Evolutionary conservation across 2,329 filamentous ascomycete species (phyloP), one percentile per base, ranked within the genome.

Genomic region (Reticulascus tulasneorum): DNA sequence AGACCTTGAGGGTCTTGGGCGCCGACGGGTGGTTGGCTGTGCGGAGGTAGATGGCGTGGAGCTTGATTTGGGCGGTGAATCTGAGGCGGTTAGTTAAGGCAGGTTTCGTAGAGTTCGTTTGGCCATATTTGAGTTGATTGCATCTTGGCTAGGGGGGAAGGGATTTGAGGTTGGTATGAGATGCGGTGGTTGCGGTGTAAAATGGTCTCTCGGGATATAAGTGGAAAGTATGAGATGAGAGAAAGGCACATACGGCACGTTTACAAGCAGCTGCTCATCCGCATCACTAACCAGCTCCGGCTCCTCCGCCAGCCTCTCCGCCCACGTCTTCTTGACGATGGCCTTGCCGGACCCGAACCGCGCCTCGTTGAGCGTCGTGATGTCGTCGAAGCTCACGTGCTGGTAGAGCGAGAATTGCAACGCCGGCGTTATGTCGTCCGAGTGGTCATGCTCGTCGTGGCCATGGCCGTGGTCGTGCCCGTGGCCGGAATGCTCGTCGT

Each of bases 211-310:
- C n/a, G n/a, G n/a, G n/a, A n/a, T n/a, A n/a, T n/a, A n/a, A n/a
- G n/a, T n/a, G n/a, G n/a, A n/a, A 7, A 13, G 13, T 11, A 15
- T 16, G n/a, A 29, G 19, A 36, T 16, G 20, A 31, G 24, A 44
- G 18, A 27, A 30, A 23, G 9, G 26, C 13, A 71, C 85, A 49
- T 66, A 94, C 85, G 93, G 93, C 23, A 97, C 76, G 45, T 84
- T 82, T 73, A 98, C 87, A 37, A 98, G 67, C n/a, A 98, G 63
- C 67, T 98, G 89, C 67, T 95, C 89, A 58, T 97, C 93, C 0
- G 83, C 81, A 56, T 94, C 86, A 55, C 88, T 95, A 52, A 75
- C 77, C 20, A 98, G 73, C 63, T 94, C 85, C 0, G 89, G 87
- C 50, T 79, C 66, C 4, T 73, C 60, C 12, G 78, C 62, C 42